Conservation (phyloP, 257 asterid species). For the Cordia subcordata region DNA sequence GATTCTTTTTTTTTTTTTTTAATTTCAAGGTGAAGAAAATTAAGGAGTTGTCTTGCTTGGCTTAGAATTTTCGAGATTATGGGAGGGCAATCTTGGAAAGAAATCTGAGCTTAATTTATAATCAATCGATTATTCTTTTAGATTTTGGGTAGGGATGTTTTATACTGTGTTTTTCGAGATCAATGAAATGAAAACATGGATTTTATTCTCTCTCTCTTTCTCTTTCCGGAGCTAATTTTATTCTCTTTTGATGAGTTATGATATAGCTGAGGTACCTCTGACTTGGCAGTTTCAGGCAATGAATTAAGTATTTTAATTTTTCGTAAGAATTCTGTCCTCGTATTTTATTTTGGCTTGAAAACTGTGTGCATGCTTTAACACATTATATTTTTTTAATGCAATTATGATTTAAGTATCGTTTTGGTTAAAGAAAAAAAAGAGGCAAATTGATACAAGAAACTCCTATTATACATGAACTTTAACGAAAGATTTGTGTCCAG, state of each 20-base stretch:
- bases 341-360: too few species aligned
- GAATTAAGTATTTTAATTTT: too few species aligned
- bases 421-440: too few species aligned
- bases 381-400: too few species aligned
- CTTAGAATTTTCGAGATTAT: neutral
- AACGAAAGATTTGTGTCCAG: too few species aligned
- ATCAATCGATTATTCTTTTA: neutral
- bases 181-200: neutral
- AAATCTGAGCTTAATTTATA: neutral
- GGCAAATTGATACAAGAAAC: too few species aligned
- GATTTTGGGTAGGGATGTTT: neutral
- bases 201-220: neutral
- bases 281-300: neutral
- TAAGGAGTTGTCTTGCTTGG: neutral
- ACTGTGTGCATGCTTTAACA: too few species aligned
- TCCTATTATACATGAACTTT: too few species aligned
- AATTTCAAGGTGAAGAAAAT: neutral
- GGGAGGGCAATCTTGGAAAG: neutral
- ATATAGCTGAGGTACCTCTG: neutral
- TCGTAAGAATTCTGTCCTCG: too few species aligned
- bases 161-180: neutral
- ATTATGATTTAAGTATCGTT: too few species aligned
- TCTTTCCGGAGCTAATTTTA: neutral
- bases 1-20: neutral
- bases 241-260: too few species aligned